Conservation (phyloP, 2,329 filamentous ascomycete species). For the Monosporascus sp. region DNA sequence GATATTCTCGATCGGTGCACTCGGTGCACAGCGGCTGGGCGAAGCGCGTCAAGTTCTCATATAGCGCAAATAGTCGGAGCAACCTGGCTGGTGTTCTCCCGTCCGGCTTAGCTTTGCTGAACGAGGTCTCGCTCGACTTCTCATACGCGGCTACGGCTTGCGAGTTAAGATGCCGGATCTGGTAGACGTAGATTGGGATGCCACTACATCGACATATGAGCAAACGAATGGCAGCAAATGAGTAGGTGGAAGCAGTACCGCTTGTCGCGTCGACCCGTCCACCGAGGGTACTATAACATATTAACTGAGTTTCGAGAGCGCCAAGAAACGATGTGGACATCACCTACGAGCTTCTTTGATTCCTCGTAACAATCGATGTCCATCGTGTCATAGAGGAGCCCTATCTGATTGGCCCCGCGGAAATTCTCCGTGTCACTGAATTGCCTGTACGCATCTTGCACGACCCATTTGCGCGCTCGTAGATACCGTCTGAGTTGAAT, state of each 20-base stretch:
- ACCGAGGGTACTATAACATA: slow-evolving; percentile 73
- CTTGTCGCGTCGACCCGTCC: slow-evolving; percentile 84
- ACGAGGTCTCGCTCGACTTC: slow-evolving; percentile 47
- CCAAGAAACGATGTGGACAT: slow-evolving; percentile 13
- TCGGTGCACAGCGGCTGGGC: slow-evolving; percentile 79
- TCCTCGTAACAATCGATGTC: slow-evolving; percentile 80
- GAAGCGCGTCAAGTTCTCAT: slow-evolving; percentile 88
- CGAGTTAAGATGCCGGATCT: slow-evolving; percentile 75
- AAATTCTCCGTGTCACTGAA: slow-evolving; percentile 87
- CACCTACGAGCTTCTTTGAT: slow-evolving; percentile 63
- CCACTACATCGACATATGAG: slow-evolving; percentile 48
- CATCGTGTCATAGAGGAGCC: slow-evolving; percentile 79
- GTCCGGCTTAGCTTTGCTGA: slow-evolving; percentile 56
- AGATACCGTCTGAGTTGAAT: slow-evolving; percentile 64
- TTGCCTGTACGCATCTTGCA: slow-evolving; percentile 72
- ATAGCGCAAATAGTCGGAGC: slow-evolving; percentile 82
- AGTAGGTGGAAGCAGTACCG: slow-evolving; percentile 21
- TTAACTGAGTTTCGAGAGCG: slow-evolving; percentile 10
- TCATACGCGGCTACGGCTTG: slow-evolving; percentile 80
- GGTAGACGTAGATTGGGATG: slow-evolving; percentile 87
- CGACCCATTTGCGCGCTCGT: slow-evolving; percentile 75
- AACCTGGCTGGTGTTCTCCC: slow-evolving; percentile 68
- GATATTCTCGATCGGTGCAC: slow-evolving; percentile 63
- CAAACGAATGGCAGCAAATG: neutral
- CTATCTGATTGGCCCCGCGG: slow-evolving; percentile 73